Evolutionary conservation across 116 monocot genomes (phyloP), one percentile per base, ranked within the genome.

Genomic region (Zostera marina): DNA sequence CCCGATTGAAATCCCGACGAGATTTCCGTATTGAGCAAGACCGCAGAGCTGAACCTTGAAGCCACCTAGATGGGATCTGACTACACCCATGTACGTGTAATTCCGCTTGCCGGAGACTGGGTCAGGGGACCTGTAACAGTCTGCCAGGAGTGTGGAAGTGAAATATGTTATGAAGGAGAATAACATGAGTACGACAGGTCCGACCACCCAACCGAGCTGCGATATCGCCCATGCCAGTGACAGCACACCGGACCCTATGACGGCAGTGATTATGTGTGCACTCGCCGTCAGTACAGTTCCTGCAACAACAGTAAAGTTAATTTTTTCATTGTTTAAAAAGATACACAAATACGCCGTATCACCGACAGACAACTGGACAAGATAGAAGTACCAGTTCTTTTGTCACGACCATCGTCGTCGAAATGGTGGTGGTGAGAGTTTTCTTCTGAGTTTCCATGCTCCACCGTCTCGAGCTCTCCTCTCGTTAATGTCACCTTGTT

Each of bases 171-270:
- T 78, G 39, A 73, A 65, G 58, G 74, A 54, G 69, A 83, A 89
- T 12, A 84, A 51, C 44, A 84, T 9, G 70, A 89, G 67, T 17
- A 73, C 80, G 3, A 56, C 58, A 0, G 88, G 73, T 12, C 88
- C 88, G 13, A 67, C 76, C 17, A 81, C 59, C 88, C 88, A 89
- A 0, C 88, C 88, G 17, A 89, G 84, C 73, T 89, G 88, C 1
- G 71, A 80, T 19, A 81, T 77, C 0, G 83, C 74, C 88, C 88
- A 88, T 0, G 88, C 83, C 55, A 88, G 65, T 0, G 88, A 79
- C 10, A 89, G 75, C 49, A 89, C 84, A 4, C 88, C 88, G 8
- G 88, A 89, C 5, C 88, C 88, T 49, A 89, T 84, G 4, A 32
- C 32, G 32, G 32, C 32, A 5, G 32, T 32, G 32, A 32, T 32